Conservation (phyloP, 495 filamentous ascomycete genomes). For the Margaritispora aquatica region DNA sequence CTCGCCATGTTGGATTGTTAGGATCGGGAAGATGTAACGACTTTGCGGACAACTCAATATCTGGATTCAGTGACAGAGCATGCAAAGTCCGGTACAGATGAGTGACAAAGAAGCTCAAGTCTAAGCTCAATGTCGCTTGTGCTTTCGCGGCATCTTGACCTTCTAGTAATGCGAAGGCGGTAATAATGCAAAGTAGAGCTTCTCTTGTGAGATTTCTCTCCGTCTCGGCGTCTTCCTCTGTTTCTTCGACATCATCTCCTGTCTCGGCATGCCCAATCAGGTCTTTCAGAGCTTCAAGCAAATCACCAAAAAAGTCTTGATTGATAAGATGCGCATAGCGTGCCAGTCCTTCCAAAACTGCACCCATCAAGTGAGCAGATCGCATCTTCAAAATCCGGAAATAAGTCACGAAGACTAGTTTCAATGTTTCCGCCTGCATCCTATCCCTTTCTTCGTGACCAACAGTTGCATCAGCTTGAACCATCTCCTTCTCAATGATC, state of each 20-base stretch:
- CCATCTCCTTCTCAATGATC: conserved; percentile 86
- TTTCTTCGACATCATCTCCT: conserved; percentile 38
- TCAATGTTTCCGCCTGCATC: conserved; percentile 89
- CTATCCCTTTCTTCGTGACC: conserved; percentile 86
- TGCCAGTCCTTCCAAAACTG: conserved; percentile 85
- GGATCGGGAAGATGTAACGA: conserved; percentile 77
- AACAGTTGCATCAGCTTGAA: conserved; percentile 82
- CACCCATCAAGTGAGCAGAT: conserved; percentile 77
- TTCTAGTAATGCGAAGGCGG: conserved; percentile 86
- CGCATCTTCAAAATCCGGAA: conserved; percentile 88
- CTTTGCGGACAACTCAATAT: conserved; percentile 79
- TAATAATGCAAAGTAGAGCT: conserved; percentile 89
- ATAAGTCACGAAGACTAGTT: conserved; percentile 90
- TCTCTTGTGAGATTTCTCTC: conserved; percentile 70
- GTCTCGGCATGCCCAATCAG: conserved; percentile 66
- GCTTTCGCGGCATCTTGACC: conserved; percentile 78
- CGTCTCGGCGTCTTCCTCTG: conserved; percentile 34
- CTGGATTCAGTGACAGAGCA: conserved; percentile 67
- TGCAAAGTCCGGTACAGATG: conserved; percentile 85
- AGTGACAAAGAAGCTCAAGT: conserved; percentile 89
- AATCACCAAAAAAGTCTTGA: conserved; percentile 94
- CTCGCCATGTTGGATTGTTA: conserved; percentile 29
- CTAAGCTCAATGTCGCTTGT: conserved; percentile 62
- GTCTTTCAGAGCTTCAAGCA: conserved; percentile 90
- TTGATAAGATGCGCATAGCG: conserved; percentile 93